These are phyloP conservation scores for Cornus kousa DNA, from an alignment of 148 eudicot genomes.

Conservation along the genomic window DNA sequence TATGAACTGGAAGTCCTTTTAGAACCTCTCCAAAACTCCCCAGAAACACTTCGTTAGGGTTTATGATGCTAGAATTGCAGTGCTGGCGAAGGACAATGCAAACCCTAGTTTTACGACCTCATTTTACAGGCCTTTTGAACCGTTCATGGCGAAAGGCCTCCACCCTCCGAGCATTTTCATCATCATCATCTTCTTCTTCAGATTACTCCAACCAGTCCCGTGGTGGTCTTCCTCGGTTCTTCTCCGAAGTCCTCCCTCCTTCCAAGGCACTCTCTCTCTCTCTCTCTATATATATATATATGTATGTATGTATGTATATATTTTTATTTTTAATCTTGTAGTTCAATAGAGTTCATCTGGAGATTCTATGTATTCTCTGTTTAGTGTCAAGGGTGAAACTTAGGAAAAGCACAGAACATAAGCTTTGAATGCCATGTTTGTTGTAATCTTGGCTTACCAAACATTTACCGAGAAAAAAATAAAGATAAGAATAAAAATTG, in stretches of 20 bases:
- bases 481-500: no score
- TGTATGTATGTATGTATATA: background rate
- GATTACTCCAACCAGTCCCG: constrained; percentile 78
- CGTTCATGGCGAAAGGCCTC: constrained; percentile 9
- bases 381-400: background rate
- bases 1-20: no score
- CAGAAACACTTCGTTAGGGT: background rate
- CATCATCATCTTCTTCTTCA: constrained; percentile 11
- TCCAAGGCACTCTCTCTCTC: constrained; percentile 48
- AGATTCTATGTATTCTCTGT: background rate
- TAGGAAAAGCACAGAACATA: background rate
- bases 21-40: background rate
- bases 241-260: constrained; percentile 68
- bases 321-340: background rate
- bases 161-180: constrained; percentile 26
- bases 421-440: background rate
- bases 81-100: constrained; percentile 5
- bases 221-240: constrained; percentile 93
- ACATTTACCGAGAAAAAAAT: no score
- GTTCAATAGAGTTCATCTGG: background rate
- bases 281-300: background rate
- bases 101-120: constrained; percentile 14
- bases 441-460: no score
- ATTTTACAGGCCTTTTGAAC: constrained; percentile 12
- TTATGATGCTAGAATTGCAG: no score